Evolutionary conservation across 345 rosid species (phyloP), one percentile per base, ranked within the genome.

Genomic region (Lumnitzera littorea): DNA sequence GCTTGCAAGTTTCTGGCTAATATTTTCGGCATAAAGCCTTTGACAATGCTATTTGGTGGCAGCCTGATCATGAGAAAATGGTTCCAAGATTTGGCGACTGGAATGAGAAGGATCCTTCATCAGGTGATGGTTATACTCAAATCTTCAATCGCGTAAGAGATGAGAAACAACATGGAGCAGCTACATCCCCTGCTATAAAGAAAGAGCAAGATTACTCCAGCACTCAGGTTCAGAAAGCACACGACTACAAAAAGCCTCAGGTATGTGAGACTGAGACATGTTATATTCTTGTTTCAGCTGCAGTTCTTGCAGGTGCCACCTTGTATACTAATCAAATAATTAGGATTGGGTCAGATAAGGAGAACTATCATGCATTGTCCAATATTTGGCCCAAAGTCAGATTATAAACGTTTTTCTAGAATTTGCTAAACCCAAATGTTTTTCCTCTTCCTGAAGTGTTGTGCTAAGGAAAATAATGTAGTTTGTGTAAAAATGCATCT

Each of bases 81-180:
- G 71, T 72, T 63, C 82, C 82, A 13, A 72, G 50, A 55, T 78
- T 78, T 2, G 79, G 79, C 3, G 79, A 63, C 2, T 74, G 82
- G 82, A 76, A 78, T 50, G 79, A 68, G 72, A 41, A 27, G 7
- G 56, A 70, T 62, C 79, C 82, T 24, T 66, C 69, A 15, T 58
- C 77, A 46, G 79, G 65, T 15, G 74, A 74, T 12, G 67, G 66
- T 13, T 78, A 50, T 67, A 72, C 77, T 55, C 47, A 51, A 41
- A 69, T 69, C 55, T 78, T 78, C 66, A 53, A 63, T 48, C 57
- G 15, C 24, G 76, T 78, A 27, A 53, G 72, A 29, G 70, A 74
- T 53, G 68, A 72, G 53, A 78, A 61, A 69, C 68, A 62, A 17
- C 13, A 43, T 15, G 55, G 46, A 10, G 43, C 49, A 53, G 55